Base-by-base conservation (phyloP, 2,329 filamentous ascomycete species). In the Claviceps pazoutovae region DNA sequence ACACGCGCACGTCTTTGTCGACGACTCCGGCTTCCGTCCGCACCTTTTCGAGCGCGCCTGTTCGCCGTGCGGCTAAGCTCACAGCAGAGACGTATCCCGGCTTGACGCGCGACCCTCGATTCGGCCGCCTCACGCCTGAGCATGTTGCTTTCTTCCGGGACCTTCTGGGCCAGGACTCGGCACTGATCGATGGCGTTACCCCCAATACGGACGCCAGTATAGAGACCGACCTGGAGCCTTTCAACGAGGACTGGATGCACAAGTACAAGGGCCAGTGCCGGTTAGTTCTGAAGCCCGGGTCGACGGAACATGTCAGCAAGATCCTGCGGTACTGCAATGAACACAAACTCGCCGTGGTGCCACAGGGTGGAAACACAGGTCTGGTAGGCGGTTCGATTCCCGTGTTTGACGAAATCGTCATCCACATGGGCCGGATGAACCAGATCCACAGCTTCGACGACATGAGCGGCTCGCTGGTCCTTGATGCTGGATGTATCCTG, bases 231-330 rank as follows among this genome's bases (percentile, higher is more conserved):
- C 76, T 97, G 57, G 88, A 93, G 65, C 79, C 86, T 7, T 98
- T 89, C 76, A 98, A 98, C 69, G 82, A 83, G 64, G 93, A 98
- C 71, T 98, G 94, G 93, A 96, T 98, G 90, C 84, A 87, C 69
- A 98, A 98, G 71, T 98, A 95, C 73, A 83, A 87, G 55, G 94
- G 93, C 34, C 89, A 96, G 68, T 82, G 87, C 55, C 82, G 83
- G 62, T 73, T 98, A 26, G 89, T 97, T 4, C 72, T 98, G 56
- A 94, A 89, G 70, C 93, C 93, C 11, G 79, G 77, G 49, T 85
- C 80, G 16, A 91, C 88, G 0, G 83, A 91, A 61, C 84, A 98
- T 68, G 87, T 97, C 60, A 95, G 88, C 78, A 79, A 85, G 70
- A 83, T 97, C 54, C 70, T 98, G 60, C 84, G 85, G 67, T 96